Conservation (phyloP, 2,329 filamentous ascomycete genomes). For the Alternaria triticimaculans region DNA sequence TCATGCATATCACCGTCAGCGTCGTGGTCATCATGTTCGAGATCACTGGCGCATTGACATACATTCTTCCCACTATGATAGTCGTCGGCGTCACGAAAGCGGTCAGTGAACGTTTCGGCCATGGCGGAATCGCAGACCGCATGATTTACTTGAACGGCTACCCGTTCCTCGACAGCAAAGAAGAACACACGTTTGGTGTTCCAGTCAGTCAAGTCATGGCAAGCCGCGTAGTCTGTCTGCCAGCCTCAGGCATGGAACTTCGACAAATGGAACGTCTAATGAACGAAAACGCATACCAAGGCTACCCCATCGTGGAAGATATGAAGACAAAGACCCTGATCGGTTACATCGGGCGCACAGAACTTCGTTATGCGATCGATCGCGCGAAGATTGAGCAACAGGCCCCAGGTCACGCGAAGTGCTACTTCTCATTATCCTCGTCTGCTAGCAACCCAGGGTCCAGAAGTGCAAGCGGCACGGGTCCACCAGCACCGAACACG, state of each 20-base stretch:
- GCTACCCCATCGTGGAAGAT: slow-evolving; percentile 90
- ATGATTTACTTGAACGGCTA: slow-evolving; percentile 99
- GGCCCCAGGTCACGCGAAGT: slow-evolving; percentile 72
- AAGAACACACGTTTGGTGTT: slow-evolving; percentile 95
- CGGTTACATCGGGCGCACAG: slow-evolving; percentile 91
- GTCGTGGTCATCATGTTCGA: slow-evolving; percentile 99
- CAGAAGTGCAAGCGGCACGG: slow-evolving; percentile 29
- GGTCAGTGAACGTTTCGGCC: slow-evolving; percentile 88
- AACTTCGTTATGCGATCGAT: slow-evolving; percentile 88
- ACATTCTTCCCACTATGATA: slow-evolving; percentile 98
- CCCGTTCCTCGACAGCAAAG: slow-evolving; percentile 95
- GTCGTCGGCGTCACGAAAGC: slow-evolving; percentile 97
- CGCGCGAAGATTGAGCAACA: slow-evolving; percentile 69
- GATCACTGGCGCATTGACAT: slow-evolving; percentile 93
- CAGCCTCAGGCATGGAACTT: slow-evolving; percentile 75
- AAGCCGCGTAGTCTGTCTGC: slow-evolving; percentile 74
- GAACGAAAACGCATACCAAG: slow-evolving; percentile 81
- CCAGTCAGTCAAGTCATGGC: slow-evolving; percentile 93
- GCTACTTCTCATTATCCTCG: slow-evolving; percentile 68
- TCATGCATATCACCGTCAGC: slow-evolving; percentile 97
- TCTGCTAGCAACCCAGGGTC: slow-evolving; percentile 4
- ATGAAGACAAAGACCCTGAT: slow-evolving; percentile 72
- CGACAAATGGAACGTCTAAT: slow-evolving; percentile 79
- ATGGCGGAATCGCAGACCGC: slow-evolving; percentile 93
- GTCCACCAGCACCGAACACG: slow-evolving; percentile 37